Conservation (phyloP, 192 early-diverging fungal genomes). For the Backusella tarrabulga region DNA sequence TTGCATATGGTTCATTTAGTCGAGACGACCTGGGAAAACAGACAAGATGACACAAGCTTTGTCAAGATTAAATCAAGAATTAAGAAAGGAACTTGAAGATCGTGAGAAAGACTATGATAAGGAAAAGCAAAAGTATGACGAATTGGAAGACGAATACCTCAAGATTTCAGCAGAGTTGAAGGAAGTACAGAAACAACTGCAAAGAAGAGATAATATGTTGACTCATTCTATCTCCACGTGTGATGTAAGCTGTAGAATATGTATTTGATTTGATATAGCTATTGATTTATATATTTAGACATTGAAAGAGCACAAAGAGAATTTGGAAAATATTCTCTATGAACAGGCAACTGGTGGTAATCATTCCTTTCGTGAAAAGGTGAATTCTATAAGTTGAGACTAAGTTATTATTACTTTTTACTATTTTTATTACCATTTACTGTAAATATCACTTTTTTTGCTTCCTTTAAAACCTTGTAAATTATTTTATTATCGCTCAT, state of each 20-base stretch:
- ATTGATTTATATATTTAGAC: slow-evolving; percentile 14
- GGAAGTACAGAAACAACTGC: slow-evolving; percentile 16
- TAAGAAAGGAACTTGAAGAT: slow-evolving; percentile 31
- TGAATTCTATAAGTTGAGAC: not conserved
- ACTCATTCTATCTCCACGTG: slow-evolving; percentile 24
- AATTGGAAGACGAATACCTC: slow-evolving; percentile 21
- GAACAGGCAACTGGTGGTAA: slow-evolving; percentile 29
- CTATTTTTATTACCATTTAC: not conserved
- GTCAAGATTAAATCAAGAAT: slow-evolving; percentile 26
- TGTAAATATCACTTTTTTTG: not conserved
- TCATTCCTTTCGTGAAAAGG: slow-evolving; percentile 4
- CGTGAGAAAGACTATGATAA: not conserved
- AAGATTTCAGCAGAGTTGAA: slow-evolving; percentile 6
- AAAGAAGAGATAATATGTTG: slow-evolving; percentile 33
- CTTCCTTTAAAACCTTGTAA: not conserved
- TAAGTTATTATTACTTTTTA: not conserved
- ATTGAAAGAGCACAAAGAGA: slow-evolving; percentile 29
- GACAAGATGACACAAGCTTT: not conserved
- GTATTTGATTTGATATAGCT: not conserved
- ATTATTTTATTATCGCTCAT: not conserved
- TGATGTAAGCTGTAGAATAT: slow-evolving; percentile 15
- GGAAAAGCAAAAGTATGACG: slow-evolving; percentile 4
- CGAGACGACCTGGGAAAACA: not conserved
- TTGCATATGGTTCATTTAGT: not conserved
- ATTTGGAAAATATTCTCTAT: slow-evolving; percentile 33